These are phyloP conservation scores for Cercophora samala DNA, from an alignment of 495 filamentous ascomycete species.

Conservation along the genomic window DNA sequence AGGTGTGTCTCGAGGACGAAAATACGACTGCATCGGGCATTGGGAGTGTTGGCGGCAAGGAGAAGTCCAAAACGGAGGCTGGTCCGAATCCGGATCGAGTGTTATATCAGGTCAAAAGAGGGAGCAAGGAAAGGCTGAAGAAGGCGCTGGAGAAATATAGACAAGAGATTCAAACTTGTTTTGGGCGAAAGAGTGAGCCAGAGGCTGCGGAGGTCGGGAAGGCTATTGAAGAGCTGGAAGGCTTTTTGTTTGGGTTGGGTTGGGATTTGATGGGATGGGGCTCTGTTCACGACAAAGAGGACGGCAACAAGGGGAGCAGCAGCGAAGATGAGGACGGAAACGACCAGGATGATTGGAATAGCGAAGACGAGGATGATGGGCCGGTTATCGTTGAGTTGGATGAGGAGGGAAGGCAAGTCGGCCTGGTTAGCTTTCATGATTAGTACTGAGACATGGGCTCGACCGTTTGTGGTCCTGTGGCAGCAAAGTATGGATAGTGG, in stretches of 20 bases:
- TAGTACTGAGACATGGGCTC: too few species aligned
- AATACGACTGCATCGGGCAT: background rate
- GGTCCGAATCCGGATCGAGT: constrained; percentile 24
- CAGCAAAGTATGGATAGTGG: too few species aligned
- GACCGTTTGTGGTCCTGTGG: too few species aligned
- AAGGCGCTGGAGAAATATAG: constrained; percentile 43
- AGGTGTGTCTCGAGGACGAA: constrained; percentile 51
- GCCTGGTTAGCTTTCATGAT: constrained; percentile 45
- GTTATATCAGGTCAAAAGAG: constrained; percentile 51
- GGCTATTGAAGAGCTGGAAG: constrained; percentile 44
- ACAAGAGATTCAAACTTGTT: constrained; percentile 27
- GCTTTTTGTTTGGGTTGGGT: constrained; percentile 41
- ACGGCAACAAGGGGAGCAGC: constrained; percentile 25
- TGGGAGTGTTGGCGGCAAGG: background rate
- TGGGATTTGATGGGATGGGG: constrained; percentile 42
- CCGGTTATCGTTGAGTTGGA: constrained; percentile 76
- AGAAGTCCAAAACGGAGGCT: background rate
- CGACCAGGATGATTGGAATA: constrained; percentile 31
- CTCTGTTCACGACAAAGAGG: background rate
- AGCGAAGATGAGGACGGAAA: constrained; percentile 67
- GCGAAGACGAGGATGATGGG: constrained; percentile 84
- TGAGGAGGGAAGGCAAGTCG: constrained; percentile 46
- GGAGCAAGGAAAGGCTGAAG: constrained; percentile 33
- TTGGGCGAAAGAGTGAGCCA: constrained; percentile 31
- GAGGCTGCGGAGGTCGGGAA: constrained; percentile 13